Percentiles rank a stretch among this genome's conserved stretches.
Conservation (phyloP, 805 yeast genomes). For the Monosporozyma aquatica region DNA sequence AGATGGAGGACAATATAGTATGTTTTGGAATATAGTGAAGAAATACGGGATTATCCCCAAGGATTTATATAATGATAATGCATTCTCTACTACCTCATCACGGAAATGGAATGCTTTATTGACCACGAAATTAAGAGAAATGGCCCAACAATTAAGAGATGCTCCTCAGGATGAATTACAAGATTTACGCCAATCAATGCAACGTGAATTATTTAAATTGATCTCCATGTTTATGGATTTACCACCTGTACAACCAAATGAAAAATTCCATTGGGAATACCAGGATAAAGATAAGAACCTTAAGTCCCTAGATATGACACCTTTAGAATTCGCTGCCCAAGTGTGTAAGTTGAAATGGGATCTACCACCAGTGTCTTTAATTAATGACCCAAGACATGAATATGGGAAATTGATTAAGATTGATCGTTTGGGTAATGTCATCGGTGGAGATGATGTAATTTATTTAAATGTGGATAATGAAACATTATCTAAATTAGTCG, state of each 20-base stretch:
- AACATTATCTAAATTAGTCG: constrained; percentile 49
- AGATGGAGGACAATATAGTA: constrained; percentile 86
- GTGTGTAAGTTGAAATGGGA: constrained; percentile 35
- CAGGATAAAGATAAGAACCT: constrained; percentile 56
- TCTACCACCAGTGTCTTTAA: constrained; percentile 52
- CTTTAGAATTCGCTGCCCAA: constrained; percentile 51
- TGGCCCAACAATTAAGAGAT: constrained; percentile 59
- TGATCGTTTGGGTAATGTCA: constrained; percentile 65
- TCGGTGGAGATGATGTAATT: constrained; percentile 58
- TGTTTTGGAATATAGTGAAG: constrained; percentile 66
- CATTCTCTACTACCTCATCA: constrained; percentile 45
- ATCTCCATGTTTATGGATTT: constrained; percentile 63
- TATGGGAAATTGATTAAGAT: constrained; percentile 57
- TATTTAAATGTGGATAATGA: constrained; percentile 62
- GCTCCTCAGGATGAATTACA: constrained; percentile 29
- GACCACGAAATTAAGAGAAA: constrained; percentile 66
- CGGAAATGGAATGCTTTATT: constrained; percentile 48
- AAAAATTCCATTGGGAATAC: constrained; percentile 65
- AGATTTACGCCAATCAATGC: constrained; percentile 38
- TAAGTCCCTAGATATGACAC: constrained; percentile 46
- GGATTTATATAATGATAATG: constrained; percentile 60
- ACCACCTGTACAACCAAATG: constrained; percentile 65
- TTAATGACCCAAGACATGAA: constrained; percentile 76
- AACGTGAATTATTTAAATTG: constrained; percentile 55
- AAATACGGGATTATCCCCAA: constrained; percentile 80